These are phyloP conservation scores for Asterophora lycoperdoides DNA, from an alignment of 768 basidiomycete species.

Conservation along the genomic window DNA sequence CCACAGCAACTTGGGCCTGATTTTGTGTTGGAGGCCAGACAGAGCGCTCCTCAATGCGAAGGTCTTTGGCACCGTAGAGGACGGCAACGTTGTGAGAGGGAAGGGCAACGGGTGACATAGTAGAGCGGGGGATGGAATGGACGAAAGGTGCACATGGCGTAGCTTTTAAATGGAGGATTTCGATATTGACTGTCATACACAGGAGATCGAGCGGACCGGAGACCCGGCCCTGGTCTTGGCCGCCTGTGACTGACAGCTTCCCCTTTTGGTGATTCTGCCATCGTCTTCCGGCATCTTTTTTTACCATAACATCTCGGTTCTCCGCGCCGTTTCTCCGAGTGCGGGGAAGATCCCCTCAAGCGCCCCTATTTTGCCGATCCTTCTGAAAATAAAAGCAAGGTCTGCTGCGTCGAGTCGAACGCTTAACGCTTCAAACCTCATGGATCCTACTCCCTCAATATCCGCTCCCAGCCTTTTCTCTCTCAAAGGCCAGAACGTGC, in stretches of 20 bases:
- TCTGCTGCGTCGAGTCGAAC: neutral
- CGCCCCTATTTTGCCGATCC: constrained; percentile 3
- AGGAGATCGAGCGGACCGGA: constrained; percentile 20
- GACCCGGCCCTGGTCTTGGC: constrained; percentile 6
- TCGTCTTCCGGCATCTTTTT: neutral
- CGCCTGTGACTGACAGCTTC: too few species aligned
- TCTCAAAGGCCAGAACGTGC: constrained; percentile 60
- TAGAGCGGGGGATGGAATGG: constrained; percentile 17
- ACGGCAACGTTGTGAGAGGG: constrained; percentile 68
- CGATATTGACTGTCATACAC: constrained; percentile 15
- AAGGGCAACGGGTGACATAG: constrained; percentile 42
- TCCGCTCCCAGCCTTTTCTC: constrained; percentile 59
- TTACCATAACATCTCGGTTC: constrained; percentile 7
- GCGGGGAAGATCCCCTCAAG: constrained; percentile 9
- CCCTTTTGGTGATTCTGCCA: too few species aligned
- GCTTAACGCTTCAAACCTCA: constrained; percentile 19
- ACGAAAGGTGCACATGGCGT: constrained; percentile 10
- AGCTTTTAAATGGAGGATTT: constrained; percentile 18
- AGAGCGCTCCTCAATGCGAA: constrained; percentile 72
- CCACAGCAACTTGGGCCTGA: constrained; percentile 76
- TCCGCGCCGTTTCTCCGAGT: constrained; percentile 16
- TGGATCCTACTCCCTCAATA: constrained; percentile 51
- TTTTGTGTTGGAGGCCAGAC: constrained; percentile 67
- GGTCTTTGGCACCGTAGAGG: constrained; percentile 78
- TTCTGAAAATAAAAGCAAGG: constrained; percentile 6